These are phyloP conservation scores for Amylostereum chailletii DNA, from an alignment of 1,284 basidiomycete genomes.

Conservation along the genomic window DNA sequence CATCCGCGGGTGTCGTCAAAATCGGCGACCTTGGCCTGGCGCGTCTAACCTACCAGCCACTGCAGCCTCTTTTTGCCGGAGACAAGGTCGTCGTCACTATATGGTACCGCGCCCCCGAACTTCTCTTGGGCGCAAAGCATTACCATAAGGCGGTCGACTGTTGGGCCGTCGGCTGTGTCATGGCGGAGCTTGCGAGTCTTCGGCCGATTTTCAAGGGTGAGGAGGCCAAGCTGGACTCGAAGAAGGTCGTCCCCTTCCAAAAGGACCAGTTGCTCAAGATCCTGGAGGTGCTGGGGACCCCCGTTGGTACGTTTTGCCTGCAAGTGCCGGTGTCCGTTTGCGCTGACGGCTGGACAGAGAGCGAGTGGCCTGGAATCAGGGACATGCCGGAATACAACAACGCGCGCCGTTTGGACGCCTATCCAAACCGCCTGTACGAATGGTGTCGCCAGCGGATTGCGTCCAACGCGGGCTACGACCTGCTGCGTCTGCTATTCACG, in stretches of 20 bases:
- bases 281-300: conserved; percentile 89
- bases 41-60: conserved; percentile 76
- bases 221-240: conserved; percentile 91
- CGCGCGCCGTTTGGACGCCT: conserved; percentile 76
- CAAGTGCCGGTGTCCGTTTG: not conserved
- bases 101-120: conserved; percentile 96
- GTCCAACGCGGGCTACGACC: conserved; percentile 64
- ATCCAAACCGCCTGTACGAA: conserved; percentile 55
- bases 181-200: conserved; percentile 89
- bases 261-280: conserved; percentile 92
- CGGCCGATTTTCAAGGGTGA: conserved; percentile 99
- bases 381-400: conserved; percentile 85
- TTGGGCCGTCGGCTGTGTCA: conserved; percentile 96
- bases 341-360: conserved; percentile 35
- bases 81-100: conserved; percentile 99
- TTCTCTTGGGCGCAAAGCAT: conserved; percentile 91
- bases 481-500: conserved; percentile 77
- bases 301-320: conserved; percentile 47
- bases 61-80: conserved; percentile 80
- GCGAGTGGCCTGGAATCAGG: conserved; percentile 82
- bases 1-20: conserved; percentile 83
- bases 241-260: conserved; percentile 92
- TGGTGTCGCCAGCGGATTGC: conserved; percentile 75
- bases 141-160: conserved; percentile 94
- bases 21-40: conserved; percentile 97